Conservation (phyloP, 768 basidiomycete species). For the Trametes cubensis region DNA sequence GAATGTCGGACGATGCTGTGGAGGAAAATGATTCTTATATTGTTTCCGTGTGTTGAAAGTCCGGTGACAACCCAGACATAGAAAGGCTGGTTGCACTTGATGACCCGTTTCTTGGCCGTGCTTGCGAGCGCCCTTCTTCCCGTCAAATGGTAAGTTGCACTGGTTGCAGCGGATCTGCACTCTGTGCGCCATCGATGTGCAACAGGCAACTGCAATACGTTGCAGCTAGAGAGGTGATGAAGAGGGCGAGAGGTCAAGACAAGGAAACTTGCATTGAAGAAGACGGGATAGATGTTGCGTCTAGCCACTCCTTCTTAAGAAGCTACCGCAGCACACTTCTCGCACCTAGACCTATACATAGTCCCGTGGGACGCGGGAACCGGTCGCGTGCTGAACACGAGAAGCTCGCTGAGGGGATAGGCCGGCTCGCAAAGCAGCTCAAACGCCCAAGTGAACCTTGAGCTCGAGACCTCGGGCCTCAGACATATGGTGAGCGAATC, state of each 20-base stretch:
- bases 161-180: neutral
- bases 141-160: neutral
- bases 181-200: neutral
- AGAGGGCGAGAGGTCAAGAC: neutral
- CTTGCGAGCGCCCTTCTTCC: neutral
- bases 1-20: too few species aligned
- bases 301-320: too few species aligned
- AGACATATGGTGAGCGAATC: neutral
- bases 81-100: neutral
- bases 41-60: neutral
- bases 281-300: neutral
- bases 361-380: neutral
- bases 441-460: too few species aligned
- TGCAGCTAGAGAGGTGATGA: neutral
- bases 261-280: neutral
- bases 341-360: neutral
- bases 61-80: neutral
- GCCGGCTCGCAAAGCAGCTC: neutral
- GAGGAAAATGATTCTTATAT: neutral
- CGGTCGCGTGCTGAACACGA: neutral
- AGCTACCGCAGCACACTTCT: slow-evolving; percentile 5
- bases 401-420: neutral
- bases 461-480: neutral
- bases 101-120: neutral
- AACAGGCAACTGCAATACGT: neutral